Evolutionary conservation across 2,329 filamentous ascomycete genomes (phyloP).

Genomic region (Magnaporthiopsis rhizophila): DNA sequence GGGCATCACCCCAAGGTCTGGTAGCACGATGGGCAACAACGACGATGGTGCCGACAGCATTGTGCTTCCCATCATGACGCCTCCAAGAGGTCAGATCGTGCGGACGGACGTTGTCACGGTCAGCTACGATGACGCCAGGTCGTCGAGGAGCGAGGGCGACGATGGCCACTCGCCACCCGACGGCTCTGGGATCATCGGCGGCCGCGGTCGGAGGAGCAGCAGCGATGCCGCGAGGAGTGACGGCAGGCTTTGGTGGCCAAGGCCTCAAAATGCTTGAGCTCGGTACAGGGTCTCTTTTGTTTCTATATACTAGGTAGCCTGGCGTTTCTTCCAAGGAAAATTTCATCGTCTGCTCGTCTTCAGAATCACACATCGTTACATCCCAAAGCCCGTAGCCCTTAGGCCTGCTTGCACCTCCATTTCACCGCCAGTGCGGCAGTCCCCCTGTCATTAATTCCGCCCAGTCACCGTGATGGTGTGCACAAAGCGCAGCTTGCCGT

Average conservation of each 20-base stretch:
- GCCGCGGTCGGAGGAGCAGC: background rate
- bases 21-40: too few relatives aligned
- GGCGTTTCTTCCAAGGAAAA: background rate
- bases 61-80: background rate
- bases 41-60: background rate
- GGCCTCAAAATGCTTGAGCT: background rate
- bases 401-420: too few relatives aligned
- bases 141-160: background rate
- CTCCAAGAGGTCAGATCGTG: slow-evolving; percentile 4
- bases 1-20: background rate
- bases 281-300: background rate
- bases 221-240: background rate
- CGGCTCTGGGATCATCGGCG: background rate
- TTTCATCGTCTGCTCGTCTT: too few relatives aligned
- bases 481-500: slow-evolving; percentile 23
- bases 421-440: too few relatives aligned
- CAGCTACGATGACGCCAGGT: slow-evolving; percentile 5
- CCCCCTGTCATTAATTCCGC: background rate
- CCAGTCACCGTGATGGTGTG: slow-evolving; percentile 23
- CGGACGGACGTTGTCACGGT: slow-evolving; percentile 9
- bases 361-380: too few relatives aligned
- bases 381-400: too few relatives aligned
- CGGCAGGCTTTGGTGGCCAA: background rate
- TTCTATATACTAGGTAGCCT: background rate
- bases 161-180: background rate